Evolutionary conservation across 495 filamentous ascomycete species (phyloP), one percentile per base, ranked within the genome.

Genomic region (Daldinia decipiens): DNA sequence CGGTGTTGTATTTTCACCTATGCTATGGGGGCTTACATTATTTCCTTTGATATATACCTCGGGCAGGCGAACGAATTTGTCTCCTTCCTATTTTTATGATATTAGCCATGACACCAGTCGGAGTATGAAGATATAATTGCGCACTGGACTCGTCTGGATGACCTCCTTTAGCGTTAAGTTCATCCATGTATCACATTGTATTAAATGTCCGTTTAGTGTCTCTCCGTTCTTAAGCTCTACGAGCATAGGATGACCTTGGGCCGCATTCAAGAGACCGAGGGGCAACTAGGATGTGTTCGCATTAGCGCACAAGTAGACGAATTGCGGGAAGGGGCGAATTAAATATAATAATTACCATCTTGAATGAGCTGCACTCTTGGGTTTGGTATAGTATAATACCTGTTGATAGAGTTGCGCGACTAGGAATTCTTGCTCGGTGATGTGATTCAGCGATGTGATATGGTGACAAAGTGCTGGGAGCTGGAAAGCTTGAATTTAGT

Each of bases 191-290:
- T 99, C 95, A 86, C 93, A 98, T 77, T 89, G 94, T 78, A 97
- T 90, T 60, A 99, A 85, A 77, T 97, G 93, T 71, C 95, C 95
- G 81, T 98, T 99, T 54, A 98, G 85, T 0, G 95, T 98, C 79
- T 98, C 96, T 80, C 95, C 96, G 74, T 95, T 97, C 86, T 99
- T 99, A 68, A 99, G 92, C 85, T 99, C 95, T 47, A 99, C 95
- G 59, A 98, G 92, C 94, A 99, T 98, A 12, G 95, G 94, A 81
- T 97, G 93, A 87, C 96, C 96, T 84, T 97, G 93, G 60, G 95
- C 95, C 75, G 95, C 95, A 64, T 90, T 97, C 40, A 99, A 85
- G 36, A 99, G 90, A 61, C 94, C 96, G 68, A 98, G 86, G 66
- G 95, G 95, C 66, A 99, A 83, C 95, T 98, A 43, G 54, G 50